Evolutionary conservation across 306 rosid genomes (phyloP).

Genomic region (Medicago truncatula): DNA sequence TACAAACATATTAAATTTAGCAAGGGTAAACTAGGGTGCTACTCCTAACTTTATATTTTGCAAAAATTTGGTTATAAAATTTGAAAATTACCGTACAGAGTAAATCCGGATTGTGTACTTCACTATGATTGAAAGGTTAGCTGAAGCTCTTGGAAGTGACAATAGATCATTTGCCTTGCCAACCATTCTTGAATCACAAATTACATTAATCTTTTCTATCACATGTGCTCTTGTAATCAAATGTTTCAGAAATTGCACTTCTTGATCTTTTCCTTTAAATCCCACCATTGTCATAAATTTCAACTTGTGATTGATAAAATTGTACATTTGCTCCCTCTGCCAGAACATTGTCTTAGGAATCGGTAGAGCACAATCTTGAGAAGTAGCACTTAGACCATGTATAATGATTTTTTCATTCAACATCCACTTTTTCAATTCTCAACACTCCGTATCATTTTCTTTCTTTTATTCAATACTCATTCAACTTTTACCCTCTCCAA

Average conservation of each 20-base stretch:
- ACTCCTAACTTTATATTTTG: no score
- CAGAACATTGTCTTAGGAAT: slow-evolving; percentile 11
- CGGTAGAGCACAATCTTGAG: slow-evolving; percentile 5
- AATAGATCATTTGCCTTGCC: neutral
- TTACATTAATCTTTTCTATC: neutral
- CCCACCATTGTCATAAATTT: slow-evolving; percentile 11
- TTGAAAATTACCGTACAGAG: no score
- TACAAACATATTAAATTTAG: no score
- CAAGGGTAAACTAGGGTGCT: no score
- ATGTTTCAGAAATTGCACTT: slow-evolving; percentile 38
- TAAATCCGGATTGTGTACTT: no score
- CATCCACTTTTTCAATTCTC: no score
- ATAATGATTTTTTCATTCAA: no score
- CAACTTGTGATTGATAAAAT: slow-evolving; percentile 27
- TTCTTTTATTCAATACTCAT: no score
- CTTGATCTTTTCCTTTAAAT: slow-evolving; percentile 33
- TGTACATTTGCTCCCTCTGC: slow-evolving; percentile 5
- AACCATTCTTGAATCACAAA: neutral
- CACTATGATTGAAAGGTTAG: no score
- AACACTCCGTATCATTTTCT: no score
- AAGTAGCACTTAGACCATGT: neutral
- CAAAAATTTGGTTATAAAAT: no score
- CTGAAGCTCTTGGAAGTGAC: slow-evolving; percentile 12
- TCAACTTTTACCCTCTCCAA: no score
- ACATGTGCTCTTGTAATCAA: neutral